A percentile compares a stretch with the other conserved stretches of the same genome.
Evolutionary conservation across 164 flowering plant genomes (phyloP).

Genomic region (Liquidambar formosana): DNA sequence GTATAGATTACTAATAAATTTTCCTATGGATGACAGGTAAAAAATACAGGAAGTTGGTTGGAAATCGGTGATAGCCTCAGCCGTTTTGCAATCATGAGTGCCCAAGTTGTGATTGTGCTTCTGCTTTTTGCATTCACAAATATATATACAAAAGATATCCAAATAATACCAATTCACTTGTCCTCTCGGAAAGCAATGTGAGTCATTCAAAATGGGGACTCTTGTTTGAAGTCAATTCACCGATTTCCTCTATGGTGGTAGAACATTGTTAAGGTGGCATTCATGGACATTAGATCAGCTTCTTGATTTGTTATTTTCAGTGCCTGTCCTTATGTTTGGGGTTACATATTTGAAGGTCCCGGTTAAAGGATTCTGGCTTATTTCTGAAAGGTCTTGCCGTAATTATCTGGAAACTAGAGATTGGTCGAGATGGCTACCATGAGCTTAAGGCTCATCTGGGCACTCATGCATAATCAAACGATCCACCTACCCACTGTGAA

Average conservation of each 20-base stretch:
- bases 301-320: not conserved
- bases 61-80: conserved; percentile 99
- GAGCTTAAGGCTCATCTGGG: no score
- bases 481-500: no score
- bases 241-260: not conserved
- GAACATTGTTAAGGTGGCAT: not conserved
- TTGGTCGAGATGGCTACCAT: no score
- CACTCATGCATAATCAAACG: no score
- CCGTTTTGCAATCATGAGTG: conserved; percentile 96
- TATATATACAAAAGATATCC: conserved; percentile 79
- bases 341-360: no score
- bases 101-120: conserved; percentile 93
- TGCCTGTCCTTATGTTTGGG: no score
- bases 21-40: conserved; percentile 53
- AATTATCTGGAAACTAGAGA: no score
- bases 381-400: no score
- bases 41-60: conserved; percentile 98
- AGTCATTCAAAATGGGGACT: conserved; percentile 1
- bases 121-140: conserved; percentile 88
- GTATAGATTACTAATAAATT: conserved; percentile 1
- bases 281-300: conserved; percentile 1
- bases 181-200: conserved; percentile 55
- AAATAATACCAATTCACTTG: conserved; percentile 32
- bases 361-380: no score
- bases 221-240: not conserved